phyloP scores from a whole-genome alignment of 345 rosid genomes.

The Isatis tinctoria region DNA sequence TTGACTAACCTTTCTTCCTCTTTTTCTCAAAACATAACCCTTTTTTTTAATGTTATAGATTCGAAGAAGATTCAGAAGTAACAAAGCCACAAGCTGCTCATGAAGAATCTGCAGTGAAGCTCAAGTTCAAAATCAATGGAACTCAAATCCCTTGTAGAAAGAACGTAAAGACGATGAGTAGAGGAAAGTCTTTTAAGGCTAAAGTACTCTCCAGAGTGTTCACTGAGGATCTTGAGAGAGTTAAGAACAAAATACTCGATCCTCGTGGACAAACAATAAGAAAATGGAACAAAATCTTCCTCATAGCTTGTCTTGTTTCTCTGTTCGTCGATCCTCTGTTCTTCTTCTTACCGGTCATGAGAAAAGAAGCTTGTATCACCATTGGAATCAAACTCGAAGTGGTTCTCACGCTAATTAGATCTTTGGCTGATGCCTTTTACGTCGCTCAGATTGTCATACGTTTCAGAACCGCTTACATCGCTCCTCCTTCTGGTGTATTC shows the following conservation, averaged over 20 bases:
- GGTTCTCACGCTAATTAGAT: conserved; percentile 55
- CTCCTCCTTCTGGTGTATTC: conserved; percentile 85
- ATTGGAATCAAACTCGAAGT: conserved; percentile 55
- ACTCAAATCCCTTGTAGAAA: conserved; percentile 35
- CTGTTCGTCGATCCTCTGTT: conserved; percentile 81
- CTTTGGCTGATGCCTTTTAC: conserved; percentile 74
- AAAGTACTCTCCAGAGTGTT: conserved; percentile 74
- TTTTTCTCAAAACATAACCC: neutral
- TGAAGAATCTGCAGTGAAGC: conserved; percentile 40
- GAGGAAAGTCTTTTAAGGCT: conserved; percentile 49
- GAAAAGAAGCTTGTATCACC: conserved; percentile 49
- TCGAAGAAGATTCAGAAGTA: conserved; percentile 52
- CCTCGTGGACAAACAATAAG: conserved; percentile 61
- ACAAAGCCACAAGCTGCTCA: conserved; percentile 36
- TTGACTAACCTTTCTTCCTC: neutral
- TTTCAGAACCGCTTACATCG: conserved; percentile 73
- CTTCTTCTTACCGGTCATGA: conserved; percentile 60
- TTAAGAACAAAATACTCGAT: conserved; percentile 60
- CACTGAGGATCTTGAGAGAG: conserved; percentile 68
- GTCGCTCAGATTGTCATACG: conserved; percentile 59
- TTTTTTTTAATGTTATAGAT: conserved; percentile 31
- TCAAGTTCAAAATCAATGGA: conserved; percentile 47
- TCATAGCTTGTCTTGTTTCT: conserved; percentile 67
- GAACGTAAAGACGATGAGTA: conserved; percentile 24
- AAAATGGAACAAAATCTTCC: conserved; percentile 71